phyloP scores from a whole-genome alignment of 2,329 filamentous ascomycete genomes.

The Westerdykella aurantiaca region DNA sequence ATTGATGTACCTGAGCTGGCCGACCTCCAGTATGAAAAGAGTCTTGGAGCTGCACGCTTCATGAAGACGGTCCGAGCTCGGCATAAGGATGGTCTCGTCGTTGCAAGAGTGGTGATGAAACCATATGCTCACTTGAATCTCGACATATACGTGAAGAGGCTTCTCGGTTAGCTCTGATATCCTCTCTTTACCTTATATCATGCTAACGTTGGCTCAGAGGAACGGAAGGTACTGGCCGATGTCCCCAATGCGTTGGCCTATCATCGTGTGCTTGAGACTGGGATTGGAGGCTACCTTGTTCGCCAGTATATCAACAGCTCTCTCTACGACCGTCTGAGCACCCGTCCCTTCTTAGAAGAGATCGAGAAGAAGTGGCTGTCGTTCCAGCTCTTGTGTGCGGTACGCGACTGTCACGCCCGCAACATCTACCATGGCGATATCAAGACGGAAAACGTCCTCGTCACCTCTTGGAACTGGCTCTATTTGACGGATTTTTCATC shows the following conservation, averaged over 20 bases:
- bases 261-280: constrained; percentile 85
- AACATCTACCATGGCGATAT: constrained; percentile 96
- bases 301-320: constrained; percentile 96
- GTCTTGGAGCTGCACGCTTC: constrained; percentile 84
- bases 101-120: constrained; percentile 94
- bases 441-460: constrained; percentile 93
- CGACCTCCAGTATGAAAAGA: constrained; percentile 87
- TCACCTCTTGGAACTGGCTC: constrained; percentile 99
- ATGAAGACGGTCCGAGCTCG: constrained; percentile 94
- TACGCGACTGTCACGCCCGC: constrained; percentile 83
- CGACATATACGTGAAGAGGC: constrained; percentile 68
- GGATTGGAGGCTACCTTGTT: constrained; percentile 85
- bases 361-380: constrained; percentile 99
- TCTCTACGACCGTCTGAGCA: constrained; percentile 93
- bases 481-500: constrained; percentile 97
- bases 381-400: constrained; percentile 86
- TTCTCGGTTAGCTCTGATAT: constrained; percentile 57
- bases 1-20: constrained; percentile 91
- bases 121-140: constrained; percentile 78
- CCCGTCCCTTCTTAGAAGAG: constrained; percentile 89
- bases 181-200: not conserved
- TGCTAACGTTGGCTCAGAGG: constrained; percentile 49
- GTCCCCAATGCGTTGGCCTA: constrained; percentile 89
- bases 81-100: constrained; percentile 82
- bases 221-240: constrained; percentile 70